phyloP scores from a whole-genome alignment of 768 basidiomycete species.

The Tricholoma furcatifolium region DNA sequence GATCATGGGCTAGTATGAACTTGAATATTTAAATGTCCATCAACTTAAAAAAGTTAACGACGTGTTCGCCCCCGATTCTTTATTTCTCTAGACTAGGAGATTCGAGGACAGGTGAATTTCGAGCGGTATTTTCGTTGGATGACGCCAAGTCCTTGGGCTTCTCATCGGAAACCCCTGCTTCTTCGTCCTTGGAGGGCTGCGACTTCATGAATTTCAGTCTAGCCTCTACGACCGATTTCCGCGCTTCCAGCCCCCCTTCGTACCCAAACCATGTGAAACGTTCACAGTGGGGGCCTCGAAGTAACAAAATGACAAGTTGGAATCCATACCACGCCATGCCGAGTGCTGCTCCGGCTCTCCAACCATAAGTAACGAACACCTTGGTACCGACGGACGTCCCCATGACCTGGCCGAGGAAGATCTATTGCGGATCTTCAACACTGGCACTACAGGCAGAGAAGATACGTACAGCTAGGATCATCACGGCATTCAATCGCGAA shows the following conservation, averaged over 20 bases:
- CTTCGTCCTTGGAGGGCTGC: not conserved
- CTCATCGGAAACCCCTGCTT: not conserved
- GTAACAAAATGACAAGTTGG: slow-evolving; percentile 53
- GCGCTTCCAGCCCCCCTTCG: slow-evolving; percentile 52
- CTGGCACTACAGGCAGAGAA: not conserved
- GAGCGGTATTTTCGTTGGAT: too few relatives aligned
- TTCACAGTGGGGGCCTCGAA: slow-evolving; percentile 67
- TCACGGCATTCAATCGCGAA: slow-evolving; percentile 74
- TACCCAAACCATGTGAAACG: slow-evolving; percentile 65
- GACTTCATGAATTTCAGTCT: not conserved
- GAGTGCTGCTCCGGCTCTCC: slow-evolving; percentile 63
- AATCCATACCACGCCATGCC: slow-evolving; percentile 58
- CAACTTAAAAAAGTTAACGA: too few relatives aligned
- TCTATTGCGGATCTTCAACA: slow-evolving; percentile 24
- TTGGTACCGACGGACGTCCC: slow-evolving; percentile 75
- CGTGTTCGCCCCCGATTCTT: too few relatives aligned
- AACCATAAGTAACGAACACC: slow-evolving; percentile 69
- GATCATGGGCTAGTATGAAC: too few relatives aligned
- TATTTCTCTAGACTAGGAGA: too few relatives aligned
- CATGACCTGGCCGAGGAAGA: slow-evolving; percentile 81
- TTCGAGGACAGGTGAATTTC: too few relatives aligned
- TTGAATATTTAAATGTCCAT: too few relatives aligned
- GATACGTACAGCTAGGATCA: slow-evolving; percentile 57
- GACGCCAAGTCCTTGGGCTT: not conserved
- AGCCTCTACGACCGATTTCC: slow-evolving; percentile 25